Evolutionary conservation across 805 yeast species (phyloP).

Genomic region (Hanseniaspora nectarophila): DNA sequence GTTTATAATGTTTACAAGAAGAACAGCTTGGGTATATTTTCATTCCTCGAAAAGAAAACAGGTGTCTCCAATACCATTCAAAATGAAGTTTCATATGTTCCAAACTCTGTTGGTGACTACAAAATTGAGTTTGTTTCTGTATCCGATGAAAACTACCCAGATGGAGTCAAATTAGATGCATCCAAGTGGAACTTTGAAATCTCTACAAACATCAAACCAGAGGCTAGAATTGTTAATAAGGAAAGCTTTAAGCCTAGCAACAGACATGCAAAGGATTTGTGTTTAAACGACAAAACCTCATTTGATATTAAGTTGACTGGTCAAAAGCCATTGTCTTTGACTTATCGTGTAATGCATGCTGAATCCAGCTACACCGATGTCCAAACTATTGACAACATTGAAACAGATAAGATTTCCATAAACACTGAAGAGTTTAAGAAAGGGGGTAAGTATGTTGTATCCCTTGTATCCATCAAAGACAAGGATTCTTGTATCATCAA

Average conservation of each 20-base stretch:
- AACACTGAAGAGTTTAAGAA: slow-evolving; percentile 41
- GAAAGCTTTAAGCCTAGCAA: slow-evolving; percentile 14
- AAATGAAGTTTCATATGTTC: slow-evolving; percentile 55
- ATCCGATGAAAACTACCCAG: slow-evolving; percentile 51
- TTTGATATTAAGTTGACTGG: slow-evolving; percentile 61
- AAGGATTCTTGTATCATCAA: slow-evolving; percentile 69
- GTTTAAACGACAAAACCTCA: slow-evolving; percentile 36
- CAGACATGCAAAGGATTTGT: slow-evolving; percentile 26
- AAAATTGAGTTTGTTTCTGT: slow-evolving; percentile 56
- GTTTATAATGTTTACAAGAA: slow-evolving; percentile 49
- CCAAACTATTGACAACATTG: slow-evolving; percentile 33
- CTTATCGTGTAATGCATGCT: slow-evolving; percentile 54
- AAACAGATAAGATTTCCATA: slow-evolving; percentile 32
- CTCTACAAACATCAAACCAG: slow-evolving; percentile 58
- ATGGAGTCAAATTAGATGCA: slow-evolving; percentile 30
- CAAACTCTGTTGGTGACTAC: slow-evolving; percentile 71
- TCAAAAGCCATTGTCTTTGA: slow-evolving; percentile 61
- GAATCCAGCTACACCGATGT: slow-evolving; percentile 38
- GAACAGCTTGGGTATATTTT: slow-evolving; percentile 28
- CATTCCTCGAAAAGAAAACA: slow-evolving; percentile 29
- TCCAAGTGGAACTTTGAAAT: slow-evolving; percentile 48
- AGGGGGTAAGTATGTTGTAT: slow-evolving; percentile 66
- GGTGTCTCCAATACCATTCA: slow-evolving; percentile 35
- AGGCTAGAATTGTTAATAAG: slow-evolving; percentile 14
- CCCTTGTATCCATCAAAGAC: slow-evolving; percentile 57